Evolutionary conservation across 805 yeast species (phyloP).

Genomic region (Wickerhamiella spandovensis): DNA sequence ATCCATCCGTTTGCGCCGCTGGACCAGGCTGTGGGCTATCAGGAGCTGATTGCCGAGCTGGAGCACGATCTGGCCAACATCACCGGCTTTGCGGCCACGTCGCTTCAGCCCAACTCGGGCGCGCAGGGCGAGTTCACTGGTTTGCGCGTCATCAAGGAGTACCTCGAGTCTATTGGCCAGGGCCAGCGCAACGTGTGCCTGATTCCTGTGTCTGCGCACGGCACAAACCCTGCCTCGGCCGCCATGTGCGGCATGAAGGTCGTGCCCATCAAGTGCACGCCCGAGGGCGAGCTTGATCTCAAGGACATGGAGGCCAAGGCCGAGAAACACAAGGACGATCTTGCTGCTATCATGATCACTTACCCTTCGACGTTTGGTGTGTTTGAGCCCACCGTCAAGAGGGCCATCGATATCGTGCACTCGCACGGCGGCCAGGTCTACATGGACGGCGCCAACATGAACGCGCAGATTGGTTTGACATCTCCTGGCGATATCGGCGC

Average conservation of each 20-base stretch:
- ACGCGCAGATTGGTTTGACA: conserved; percentile 95
- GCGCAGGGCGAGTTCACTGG: conserved; percentile 99
- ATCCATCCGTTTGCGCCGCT: conserved; percentile 89
- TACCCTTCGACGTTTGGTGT: conserved; percentile 96
- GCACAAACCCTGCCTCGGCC: conserved; percentile 97
- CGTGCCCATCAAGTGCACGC: conserved; percentile 76
- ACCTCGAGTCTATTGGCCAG: conserved; percentile 59
- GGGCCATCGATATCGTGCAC: conserved; percentile 80
- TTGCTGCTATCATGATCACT: conserved; percentile 92
- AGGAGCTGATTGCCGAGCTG: conserved; percentile 58
- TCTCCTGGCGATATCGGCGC: conserved; percentile 97
- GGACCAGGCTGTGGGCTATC: conserved; percentile 81
- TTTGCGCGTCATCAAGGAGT: conserved; percentile 68
- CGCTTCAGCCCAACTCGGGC: conserved; percentile 94
- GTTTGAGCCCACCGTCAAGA: conserved; percentile 80
- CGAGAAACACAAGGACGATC: conserved; percentile 45
- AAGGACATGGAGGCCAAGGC: conserved; percentile 64
- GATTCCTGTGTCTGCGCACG: conserved; percentile 96
- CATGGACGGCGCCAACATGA: conserved; percentile 98
- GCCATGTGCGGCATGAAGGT: conserved; percentile 94
- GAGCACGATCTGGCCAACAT: conserved; percentile 79
- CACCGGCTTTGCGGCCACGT: conserved; percentile 84
- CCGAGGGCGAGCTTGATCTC: conserved; percentile 77
- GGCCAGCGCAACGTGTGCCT: conserved; percentile 69
- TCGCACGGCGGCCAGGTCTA: conserved; percentile 87